Base-by-base conservation (phyloP, 768 basidiomycete genomes). In the Mycena chlorophos region DNA sequence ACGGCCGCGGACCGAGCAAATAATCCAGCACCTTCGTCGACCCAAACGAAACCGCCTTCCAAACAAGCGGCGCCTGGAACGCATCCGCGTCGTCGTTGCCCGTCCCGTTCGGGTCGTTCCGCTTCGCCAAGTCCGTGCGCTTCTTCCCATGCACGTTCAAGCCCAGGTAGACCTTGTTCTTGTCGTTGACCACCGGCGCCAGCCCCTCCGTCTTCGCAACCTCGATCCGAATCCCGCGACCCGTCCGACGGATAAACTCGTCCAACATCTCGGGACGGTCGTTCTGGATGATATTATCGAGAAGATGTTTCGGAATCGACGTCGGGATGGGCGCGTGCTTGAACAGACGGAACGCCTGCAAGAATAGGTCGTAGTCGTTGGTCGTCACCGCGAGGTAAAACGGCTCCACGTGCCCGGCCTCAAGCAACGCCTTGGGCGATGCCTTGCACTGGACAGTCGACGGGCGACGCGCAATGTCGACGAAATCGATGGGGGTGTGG, bases 121-220 rank as follows among this genome's bases (percentile, higher is more conserved):
- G 77, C 49, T 64, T 70, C 0, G 80, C 79, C 8, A 85, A 71
- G 60, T 85, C 83, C 16, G 73, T 71, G 3, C 81, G 73, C 62
- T 86, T 85, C 71, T 83, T 84, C n/a, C 84, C 84, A 55, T 84
- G 81, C 20, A 86, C 81, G 52, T 78, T 78, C 38, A 87, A 71
- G 0, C 85, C 84, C 17, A 85, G 78, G 60, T 86, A 87, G 0
- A 78, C 43, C 63, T 68, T 74, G 63, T 77, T 74, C 51, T 67
- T 58, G 58, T 77, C 75, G 58, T 76, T 74, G 37, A 65, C 57
- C 10, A 66, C 61, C 10, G 56, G 55, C 23, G 67, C 63, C 13
- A 61, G 53, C 19, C 70, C 67, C 5, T 68, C 64, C 17, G 49
- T 43, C n/a, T 65, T 60, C 19, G 63, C 65, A 0, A 52, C 57